A percentile compares a stretch with the other conserved stretches of the same genome.
Evolutionary conservation across 2,329 filamentous ascomycete species (phyloP).

Genomic region (Pestalotiopsis fici): DNA sequence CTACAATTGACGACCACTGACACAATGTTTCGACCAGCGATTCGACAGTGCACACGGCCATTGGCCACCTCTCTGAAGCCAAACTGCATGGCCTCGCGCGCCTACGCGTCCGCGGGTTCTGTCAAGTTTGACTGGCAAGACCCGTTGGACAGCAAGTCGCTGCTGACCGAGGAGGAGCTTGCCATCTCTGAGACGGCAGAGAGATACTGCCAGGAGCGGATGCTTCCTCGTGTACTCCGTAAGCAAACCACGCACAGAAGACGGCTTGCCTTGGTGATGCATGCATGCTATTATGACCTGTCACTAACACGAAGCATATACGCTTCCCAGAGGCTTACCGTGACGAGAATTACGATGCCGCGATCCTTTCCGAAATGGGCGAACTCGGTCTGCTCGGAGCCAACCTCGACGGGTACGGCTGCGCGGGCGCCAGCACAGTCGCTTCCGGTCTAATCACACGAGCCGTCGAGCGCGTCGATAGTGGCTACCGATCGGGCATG

Average conservation of each 20-base stretch:
- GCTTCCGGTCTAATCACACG: conserved; percentile 88
- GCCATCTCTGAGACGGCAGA: conserved; percentile 90
- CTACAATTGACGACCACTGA: background rate
- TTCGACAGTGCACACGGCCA: conserved; percentile 19
- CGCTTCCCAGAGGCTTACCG: conserved; percentile 65
- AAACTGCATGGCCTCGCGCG: conserved; percentile 9
- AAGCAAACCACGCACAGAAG: conserved; percentile 30
- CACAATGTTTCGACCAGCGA: conserved; percentile 25
- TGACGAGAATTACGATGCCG: conserved; percentile 82
- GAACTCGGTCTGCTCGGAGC: conserved; percentile 86
- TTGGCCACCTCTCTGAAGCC: conserved; percentile 16
- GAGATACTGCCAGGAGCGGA: conserved; percentile 87
- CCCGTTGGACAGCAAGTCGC: conserved; percentile 71
- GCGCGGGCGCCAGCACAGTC: conserved; percentile 84
- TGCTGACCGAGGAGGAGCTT: conserved; percentile 87
- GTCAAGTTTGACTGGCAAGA: conserved; percentile 85
- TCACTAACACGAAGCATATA: conserved; percentile 7
- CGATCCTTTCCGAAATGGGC: conserved; percentile 89
- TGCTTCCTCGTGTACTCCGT: conserved; percentile 87
- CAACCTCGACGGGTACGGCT: conserved; percentile 84
- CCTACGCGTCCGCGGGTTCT: conserved; percentile 28
- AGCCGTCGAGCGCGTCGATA: conserved; percentile 88
- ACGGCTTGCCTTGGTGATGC: background rate
- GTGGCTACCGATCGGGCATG: conserved; percentile 89
- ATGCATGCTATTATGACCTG: background rate